phyloP scores from a whole-genome alignment of 768 basidiomycete species.

The Suillus ampliporus region DNA sequence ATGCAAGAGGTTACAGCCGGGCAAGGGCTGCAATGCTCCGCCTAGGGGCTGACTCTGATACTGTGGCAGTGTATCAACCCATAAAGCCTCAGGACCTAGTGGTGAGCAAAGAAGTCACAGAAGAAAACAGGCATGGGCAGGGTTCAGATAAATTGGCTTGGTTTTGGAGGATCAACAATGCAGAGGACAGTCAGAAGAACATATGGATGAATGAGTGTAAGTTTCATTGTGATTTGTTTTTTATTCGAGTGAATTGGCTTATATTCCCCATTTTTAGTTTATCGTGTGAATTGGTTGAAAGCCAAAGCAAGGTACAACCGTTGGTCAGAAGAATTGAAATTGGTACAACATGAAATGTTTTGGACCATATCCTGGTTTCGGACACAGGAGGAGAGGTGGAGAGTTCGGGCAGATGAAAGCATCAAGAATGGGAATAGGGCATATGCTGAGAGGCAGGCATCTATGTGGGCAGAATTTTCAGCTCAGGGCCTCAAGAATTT shows the following conservation, averaged over 20 bases:
- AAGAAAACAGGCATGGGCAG: constrained; percentile 16
- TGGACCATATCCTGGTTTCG: constrained; percentile 21
- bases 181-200: too few species aligned
- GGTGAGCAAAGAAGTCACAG: constrained; percentile 15
- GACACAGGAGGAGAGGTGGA: background rate
- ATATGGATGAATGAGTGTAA: too few species aligned
- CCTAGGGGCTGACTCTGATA: background rate
- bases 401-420: background rate
- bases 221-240: too few species aligned
- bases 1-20: constrained; percentile 6
- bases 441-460: constrained; percentile 1
- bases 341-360: constrained; percentile 21
- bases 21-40: background rate
- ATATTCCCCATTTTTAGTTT: background rate
- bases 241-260: too few species aligned
- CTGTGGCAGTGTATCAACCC: background rate
- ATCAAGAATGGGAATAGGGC: background rate
- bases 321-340: constrained; percentile 16
- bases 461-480: background rate
- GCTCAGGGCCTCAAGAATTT: background rate
- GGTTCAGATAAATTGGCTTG: constrained; percentile 12
- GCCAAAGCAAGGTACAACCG: too few species aligned
- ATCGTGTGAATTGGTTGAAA: background rate
- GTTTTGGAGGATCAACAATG: background rate
- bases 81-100: constrained; percentile 5